A percentile compares a stretch with the other conserved stretches of the same genome.
These are phyloP conservation scores for Noccaea caerulescens DNA, from an alignment of 345 rosid genomes.

Conservation along the genomic window DNA sequence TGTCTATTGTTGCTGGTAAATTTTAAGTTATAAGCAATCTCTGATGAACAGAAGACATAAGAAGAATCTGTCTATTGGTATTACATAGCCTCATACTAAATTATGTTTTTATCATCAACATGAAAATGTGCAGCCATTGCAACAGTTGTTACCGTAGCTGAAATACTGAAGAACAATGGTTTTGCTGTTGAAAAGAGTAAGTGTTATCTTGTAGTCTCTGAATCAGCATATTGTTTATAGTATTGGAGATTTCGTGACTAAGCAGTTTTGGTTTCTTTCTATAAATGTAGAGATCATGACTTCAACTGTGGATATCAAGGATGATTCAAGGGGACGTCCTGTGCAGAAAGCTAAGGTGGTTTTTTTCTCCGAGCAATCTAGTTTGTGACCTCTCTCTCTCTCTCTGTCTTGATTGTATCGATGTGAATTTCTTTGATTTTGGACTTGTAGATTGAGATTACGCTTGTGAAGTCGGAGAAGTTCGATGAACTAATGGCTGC, in stretches of 20 bases:
- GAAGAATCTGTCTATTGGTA: background rate
- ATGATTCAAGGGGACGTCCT: conserved; percentile 74
- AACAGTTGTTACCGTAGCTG: conserved; percentile 81
- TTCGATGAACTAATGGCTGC: conserved; percentile 90
- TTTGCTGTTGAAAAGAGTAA: conserved; percentile 87
- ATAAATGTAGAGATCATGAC: conserved; percentile 65
- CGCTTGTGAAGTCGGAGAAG: conserved; percentile 76
- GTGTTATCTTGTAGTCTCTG: conserved; percentile 25
- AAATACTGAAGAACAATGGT: conserved; percentile 85
- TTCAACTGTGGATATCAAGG: conserved; percentile 79
- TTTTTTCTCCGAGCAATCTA: background rate
- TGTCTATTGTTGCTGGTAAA: background rate
- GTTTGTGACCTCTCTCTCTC: too few relatives aligned
- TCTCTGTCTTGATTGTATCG: background rate
- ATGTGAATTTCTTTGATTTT: background rate
- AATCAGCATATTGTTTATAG: background rate
- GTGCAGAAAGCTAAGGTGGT: conserved; percentile 86
- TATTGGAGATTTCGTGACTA: background rate
- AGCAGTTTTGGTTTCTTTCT: background rate
- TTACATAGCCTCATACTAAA: background rate
- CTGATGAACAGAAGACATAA: background rate
- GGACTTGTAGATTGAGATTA: conserved; percentile 66
- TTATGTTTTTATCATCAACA: background rate
- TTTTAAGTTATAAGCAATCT: background rate
- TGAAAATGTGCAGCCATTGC: conserved; percentile 68